These are phyloP conservation scores for Neofusicoccum ribis DNA, from an alignment of 2,329 filamentous ascomycete genomes.

Conservation along the genomic window DNA sequence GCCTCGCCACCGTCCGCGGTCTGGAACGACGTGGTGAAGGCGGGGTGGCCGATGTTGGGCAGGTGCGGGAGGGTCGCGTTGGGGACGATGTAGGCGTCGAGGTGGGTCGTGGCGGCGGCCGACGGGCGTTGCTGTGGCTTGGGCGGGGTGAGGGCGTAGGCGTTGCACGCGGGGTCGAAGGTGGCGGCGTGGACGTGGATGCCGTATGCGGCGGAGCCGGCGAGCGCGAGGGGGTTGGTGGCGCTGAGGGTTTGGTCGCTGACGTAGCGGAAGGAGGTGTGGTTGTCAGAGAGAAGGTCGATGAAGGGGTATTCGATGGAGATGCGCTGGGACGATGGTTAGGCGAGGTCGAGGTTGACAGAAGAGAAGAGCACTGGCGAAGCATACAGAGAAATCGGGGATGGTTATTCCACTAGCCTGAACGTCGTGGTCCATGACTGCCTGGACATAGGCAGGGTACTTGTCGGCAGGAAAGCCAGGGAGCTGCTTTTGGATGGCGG, in stretches of 20 bases:
- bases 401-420: conserved; percentile 45
- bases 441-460: conserved; percentile 56
- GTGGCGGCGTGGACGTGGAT: conserved; percentile 42
- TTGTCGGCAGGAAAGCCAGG: conserved; percentile 52
- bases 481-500: conserved; percentile 49
- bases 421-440: conserved; percentile 54
- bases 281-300: conserved; percentile 53
- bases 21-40: conserved; percentile 26
- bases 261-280: conserved; percentile 54
- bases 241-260: conserved; percentile 51
- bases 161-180: conserved; percentile 53
- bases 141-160: conserved; percentile 37
- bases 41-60: background rate
- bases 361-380: background rate
- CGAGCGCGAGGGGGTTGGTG: conserved; percentile 44
- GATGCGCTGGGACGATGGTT: conserved; percentile 42
- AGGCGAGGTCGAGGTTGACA: conserved; percentile 19
- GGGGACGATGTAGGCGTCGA: conserved; percentile 23
- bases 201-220: conserved; percentile 51
- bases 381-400: conserved; percentile 52
- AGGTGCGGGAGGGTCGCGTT: conserved; percentile 21
- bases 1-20: conserved; percentile 20
- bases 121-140: background rate
- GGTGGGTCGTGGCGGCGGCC: conserved; percentile 21
- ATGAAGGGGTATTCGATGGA: conserved; percentile 59